Conservation (phyloP, 2,329 filamentous ascomycete species). For the Graphilbum fragrans region DNA sequence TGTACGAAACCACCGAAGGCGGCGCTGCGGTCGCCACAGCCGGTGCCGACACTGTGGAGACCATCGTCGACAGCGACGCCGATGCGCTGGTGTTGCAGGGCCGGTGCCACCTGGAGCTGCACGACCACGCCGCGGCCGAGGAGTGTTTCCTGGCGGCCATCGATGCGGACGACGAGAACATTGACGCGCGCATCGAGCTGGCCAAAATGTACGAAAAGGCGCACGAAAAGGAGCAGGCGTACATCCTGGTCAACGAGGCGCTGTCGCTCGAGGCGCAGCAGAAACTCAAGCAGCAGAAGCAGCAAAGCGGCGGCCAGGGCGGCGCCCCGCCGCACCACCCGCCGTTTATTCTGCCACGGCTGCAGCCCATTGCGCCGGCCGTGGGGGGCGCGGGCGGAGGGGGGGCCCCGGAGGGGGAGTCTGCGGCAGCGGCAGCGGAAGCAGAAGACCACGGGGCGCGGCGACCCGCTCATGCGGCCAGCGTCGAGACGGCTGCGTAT, state of each 20-base stretch:
- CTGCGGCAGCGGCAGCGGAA: slow-evolving; percentile 9
- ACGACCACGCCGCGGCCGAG: slow-evolving; percentile 57
- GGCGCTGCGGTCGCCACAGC: no score
- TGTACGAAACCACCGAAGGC: not conserved
- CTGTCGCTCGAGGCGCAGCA: slow-evolving; percentile 47
- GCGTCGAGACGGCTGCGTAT: slow-evolving; percentile 9
- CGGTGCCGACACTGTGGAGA: not conserved
- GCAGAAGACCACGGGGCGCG: slow-evolving; percentile 14
- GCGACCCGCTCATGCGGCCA: slow-evolving; percentile 9
- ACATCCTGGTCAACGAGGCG: slow-evolving; percentile 65
- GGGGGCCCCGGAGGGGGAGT: not conserved
- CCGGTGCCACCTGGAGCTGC: slow-evolving; percentile 55
- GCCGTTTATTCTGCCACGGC: no score
- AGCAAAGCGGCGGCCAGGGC: not conserved
- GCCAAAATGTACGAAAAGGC: slow-evolving; percentile 74
- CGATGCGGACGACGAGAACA: slow-evolving; percentile 56
- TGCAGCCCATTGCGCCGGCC: not conserved
- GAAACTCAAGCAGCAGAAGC: slow-evolving; percentile 16
- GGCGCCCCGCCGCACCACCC: no score
- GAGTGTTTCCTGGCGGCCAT: slow-evolving; percentile 66
- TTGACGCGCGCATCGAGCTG: slow-evolving; percentile 67
- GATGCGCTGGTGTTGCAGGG: slow-evolving; percentile 44
- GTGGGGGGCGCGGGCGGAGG: slow-evolving; percentile 5
- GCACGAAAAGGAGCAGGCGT: slow-evolving; percentile 62
- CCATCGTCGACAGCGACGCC: slow-evolving; percentile 29